These are phyloP conservation scores for Lipomyces lipofer DNA, from an alignment of 805 yeast species.

Conservation along the genomic window DNA sequence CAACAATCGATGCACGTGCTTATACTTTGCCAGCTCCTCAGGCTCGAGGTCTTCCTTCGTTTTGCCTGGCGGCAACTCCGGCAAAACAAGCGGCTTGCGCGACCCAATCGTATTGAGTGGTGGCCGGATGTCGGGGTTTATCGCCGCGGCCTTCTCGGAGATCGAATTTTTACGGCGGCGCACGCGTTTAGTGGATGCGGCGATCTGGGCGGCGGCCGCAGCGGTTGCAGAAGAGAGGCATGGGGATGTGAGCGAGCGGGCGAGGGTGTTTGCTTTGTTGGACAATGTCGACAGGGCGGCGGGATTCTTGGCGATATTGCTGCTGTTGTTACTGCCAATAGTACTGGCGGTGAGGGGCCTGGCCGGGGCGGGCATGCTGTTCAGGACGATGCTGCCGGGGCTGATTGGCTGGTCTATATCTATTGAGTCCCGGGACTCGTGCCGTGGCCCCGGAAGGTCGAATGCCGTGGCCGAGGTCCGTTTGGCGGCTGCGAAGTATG, in stretches of 20 bases:
- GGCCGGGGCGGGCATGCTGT: background rate
- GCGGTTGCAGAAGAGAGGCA: constrained; percentile 26
- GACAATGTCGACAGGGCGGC: background rate
- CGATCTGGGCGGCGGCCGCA: constrained; percentile 27
- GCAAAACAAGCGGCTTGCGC: constrained; percentile 28
- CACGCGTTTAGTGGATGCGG: constrained; percentile 28
- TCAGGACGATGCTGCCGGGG: background rate
- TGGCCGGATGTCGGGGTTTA: constrained; percentile 23
- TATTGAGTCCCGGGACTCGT: background rate
- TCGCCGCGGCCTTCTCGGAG: constrained; percentile 26
- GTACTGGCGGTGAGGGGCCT: background rate
- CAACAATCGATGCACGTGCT: constrained; percentile 27
- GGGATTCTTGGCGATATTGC: too few relatives aligned
- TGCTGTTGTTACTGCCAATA: background rate
- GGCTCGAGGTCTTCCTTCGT: constrained; percentile 30
- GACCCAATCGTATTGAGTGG: constrained; percentile 29
- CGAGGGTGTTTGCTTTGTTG: background rate
- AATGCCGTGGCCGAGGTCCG: background rate
- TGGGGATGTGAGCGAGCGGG: constrained; percentile 8
- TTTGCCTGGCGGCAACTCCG: constrained; percentile 30
- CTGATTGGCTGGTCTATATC: background rate
- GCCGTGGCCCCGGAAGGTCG: background rate
- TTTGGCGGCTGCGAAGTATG: constrained; percentile 4
- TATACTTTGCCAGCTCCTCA: constrained; percentile 28
- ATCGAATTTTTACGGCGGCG: constrained; percentile 30